Conservation (phyloP, 2,329 filamentous ascomycete species). For the Gremmenia infestans region DNA sequence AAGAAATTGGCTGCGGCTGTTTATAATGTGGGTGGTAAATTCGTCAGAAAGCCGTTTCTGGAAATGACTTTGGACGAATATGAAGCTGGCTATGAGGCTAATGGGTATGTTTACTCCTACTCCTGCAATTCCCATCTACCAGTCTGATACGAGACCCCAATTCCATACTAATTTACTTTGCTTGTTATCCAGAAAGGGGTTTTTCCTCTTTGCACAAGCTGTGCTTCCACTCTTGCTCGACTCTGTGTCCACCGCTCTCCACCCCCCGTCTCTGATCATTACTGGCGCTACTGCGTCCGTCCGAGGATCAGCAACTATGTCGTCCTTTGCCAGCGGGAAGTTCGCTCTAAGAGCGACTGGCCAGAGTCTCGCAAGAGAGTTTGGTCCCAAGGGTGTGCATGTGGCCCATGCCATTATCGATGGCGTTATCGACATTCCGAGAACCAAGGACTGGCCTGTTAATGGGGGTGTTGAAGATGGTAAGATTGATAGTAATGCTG, state of each 20-base stretch:
- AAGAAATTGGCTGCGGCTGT: slow-evolving; percentile 58
- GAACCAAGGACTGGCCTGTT: slow-evolving; percentile 49
- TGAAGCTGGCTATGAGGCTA: slow-evolving; percentile 40
- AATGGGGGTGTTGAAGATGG: slow-evolving; percentile 46
- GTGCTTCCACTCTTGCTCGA: slow-evolving; percentile 66
- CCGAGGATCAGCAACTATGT: slow-evolving; percentile 64
- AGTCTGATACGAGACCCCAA: too few relatives aligned
- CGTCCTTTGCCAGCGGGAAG: slow-evolving; percentile 72
- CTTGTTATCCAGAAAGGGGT: slow-evolving; percentile 41
- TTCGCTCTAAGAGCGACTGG: slow-evolving; percentile 71
- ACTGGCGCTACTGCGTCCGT: slow-evolving; percentile 81
- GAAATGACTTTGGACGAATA: slow-evolving; percentile 49
- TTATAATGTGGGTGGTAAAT: slow-evolving; percentile 58
- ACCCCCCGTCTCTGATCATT: slow-evolving; percentile 77
- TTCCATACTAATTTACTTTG: not conserved
- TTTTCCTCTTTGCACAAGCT: slow-evolving; percentile 71
- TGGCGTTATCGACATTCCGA: slow-evolving; percentile 76
- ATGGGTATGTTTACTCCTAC: slow-evolving; percentile 39
- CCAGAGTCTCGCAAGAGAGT: slow-evolving; percentile 76
- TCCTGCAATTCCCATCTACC: not conserved
- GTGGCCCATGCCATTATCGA: slow-evolving; percentile 80
- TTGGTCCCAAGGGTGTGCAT: slow-evolving; percentile 78
- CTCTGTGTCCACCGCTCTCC: slow-evolving; percentile 44
- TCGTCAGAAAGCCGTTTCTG: slow-evolving; percentile 52
- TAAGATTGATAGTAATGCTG: slow-evolving; percentile 71